Percentiles rank a stretch among this genome's conserved stretches.
These are phyloP conservation scores for Aspergillus bridgeri DNA, from an alignment of 495 filamentous ascomycete species.

Conservation along the genomic window DNA sequence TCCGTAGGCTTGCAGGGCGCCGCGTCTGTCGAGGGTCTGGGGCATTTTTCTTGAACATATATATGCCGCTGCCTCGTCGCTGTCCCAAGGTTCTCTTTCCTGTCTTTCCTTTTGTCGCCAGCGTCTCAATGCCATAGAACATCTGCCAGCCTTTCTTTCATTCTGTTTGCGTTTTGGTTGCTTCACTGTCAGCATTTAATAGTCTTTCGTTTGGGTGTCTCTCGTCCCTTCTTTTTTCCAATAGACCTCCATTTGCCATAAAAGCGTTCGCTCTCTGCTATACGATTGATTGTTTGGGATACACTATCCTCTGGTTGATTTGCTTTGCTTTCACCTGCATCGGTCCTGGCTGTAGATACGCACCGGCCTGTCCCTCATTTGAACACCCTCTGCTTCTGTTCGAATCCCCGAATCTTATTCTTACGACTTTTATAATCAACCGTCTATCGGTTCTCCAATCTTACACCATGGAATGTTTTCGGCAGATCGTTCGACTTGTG, in stretches of 20 bases:
- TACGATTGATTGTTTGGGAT: neutral
- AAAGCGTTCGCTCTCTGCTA: constrained; percentile 2
- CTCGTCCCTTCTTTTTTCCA: constrained; percentile 3
- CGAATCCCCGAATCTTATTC: constrained; percentile 4
- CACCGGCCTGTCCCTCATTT: neutral
- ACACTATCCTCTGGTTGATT: neutral
- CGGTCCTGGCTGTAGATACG: constrained; percentile 2
- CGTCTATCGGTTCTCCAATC: constrained; percentile 1
- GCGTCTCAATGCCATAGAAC: constrained; percentile 8
- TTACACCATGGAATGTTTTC: constrained; percentile 39
- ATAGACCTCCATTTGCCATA: neutral
- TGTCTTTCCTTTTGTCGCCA: constrained; percentile 16
- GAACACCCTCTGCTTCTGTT: neutral
- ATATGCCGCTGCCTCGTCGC: neutral
- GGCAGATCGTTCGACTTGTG: constrained; percentile 35
- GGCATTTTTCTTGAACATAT: neutral
- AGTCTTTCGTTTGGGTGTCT: constrained; percentile 2
- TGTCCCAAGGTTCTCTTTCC: neutral
- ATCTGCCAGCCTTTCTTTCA: constrained; percentile 6
- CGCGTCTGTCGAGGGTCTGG: neutral
- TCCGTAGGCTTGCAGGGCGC: neutral
- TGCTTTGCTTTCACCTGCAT: neutral
- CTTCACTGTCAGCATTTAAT: constrained; percentile 6
- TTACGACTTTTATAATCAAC: constrained; percentile 11
- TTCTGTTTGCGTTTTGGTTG: constrained; percentile 6